phyloP scores from a whole-genome alignment of 306 rosid species.

The Vigna radiata region DNA sequence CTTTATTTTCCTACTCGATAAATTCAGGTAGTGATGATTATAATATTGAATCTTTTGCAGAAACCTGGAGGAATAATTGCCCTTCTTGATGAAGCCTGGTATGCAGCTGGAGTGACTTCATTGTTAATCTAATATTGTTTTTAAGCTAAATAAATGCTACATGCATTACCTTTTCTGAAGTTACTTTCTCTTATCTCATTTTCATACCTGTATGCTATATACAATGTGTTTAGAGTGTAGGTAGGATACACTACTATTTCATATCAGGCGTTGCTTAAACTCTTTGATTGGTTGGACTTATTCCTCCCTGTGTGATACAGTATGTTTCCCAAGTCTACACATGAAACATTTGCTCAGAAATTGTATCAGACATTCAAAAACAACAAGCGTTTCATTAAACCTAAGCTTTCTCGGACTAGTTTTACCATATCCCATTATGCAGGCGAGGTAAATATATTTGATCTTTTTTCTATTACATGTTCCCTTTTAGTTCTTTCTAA shows the following conservation, averaged over 20 bases:
- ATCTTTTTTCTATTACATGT: conserved; percentile 34
- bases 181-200: neutral
- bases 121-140: conserved; percentile 35
- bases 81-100: conserved; percentile 99
- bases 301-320: conserved; percentile 62
- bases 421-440: conserved; percentile 95
- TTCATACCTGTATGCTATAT: conserved; percentile 26
- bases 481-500: conserved; percentile 22
- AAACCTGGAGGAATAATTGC: conserved; percentile 99
- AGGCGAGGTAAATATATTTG: conserved; percentile 81
- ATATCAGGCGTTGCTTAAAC: conserved; percentile 40
- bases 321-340: conserved; percentile 99
- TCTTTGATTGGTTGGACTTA: conserved; percentile 52
- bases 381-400: conserved; percentile 97
- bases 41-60: conserved; percentile 59
- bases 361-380: conserved; percentile 95
- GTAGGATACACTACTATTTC: conserved; percentile 30
- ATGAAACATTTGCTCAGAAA: conserved; percentile 98
- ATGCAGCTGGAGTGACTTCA: conserved; percentile 48
- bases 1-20: conserved; percentile 9
- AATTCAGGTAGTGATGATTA: conserved; percentile 39
- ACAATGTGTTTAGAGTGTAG: conserved; percentile 32
- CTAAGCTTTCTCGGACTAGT: conserved; percentile 98
- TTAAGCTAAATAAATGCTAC: conserved; percentile 42
- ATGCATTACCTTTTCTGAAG: conserved; percentile 34